Percentiles rank a stretch among this genome's conserved stretches.
Evolutionary conservation across 176 grass and related monocot species (phyloP).

Genomic region (Avena sativa): DNA sequence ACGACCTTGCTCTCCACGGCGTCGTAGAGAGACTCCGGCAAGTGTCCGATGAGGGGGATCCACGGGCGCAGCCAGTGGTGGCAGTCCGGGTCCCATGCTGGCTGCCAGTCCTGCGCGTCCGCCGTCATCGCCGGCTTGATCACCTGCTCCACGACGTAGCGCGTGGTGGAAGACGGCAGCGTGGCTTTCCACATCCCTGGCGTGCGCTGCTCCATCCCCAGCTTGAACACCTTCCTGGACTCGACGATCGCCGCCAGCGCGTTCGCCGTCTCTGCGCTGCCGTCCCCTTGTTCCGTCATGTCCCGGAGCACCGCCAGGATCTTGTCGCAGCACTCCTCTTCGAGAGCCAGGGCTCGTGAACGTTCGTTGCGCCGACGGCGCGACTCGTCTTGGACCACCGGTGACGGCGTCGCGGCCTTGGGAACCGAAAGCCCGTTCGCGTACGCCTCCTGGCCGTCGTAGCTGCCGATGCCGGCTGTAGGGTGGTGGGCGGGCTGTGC

Average conservation of each 20-base stretch:
- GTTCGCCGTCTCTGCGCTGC: background rate
- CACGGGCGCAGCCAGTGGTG: background rate
- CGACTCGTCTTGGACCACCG: background rate
- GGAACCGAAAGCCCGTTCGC: background rate
- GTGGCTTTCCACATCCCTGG: background rate
- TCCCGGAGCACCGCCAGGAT: background rate
- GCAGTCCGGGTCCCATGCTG: background rate
- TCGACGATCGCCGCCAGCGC: background rate
- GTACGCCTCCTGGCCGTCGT: background rate
- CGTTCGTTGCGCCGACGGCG: background rate
- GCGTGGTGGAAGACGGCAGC: background rate
- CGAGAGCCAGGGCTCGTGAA: background rate
- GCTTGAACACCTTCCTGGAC: background rate
- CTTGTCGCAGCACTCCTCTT: background rate
- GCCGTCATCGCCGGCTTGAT: background rate
- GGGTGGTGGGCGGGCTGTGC: background rate
- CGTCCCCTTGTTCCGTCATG: background rate
- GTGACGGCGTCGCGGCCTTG: background rate
- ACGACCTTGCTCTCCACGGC: background rate
- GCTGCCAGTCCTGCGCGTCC: background rate
- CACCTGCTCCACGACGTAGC: background rate
- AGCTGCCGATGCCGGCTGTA: background rate
- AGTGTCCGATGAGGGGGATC: background rate
- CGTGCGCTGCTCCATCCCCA: background rate
- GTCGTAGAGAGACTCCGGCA: background rate